Conservation (phyloP, 208 protist genomes). For the Angomonas deanei region DNA sequence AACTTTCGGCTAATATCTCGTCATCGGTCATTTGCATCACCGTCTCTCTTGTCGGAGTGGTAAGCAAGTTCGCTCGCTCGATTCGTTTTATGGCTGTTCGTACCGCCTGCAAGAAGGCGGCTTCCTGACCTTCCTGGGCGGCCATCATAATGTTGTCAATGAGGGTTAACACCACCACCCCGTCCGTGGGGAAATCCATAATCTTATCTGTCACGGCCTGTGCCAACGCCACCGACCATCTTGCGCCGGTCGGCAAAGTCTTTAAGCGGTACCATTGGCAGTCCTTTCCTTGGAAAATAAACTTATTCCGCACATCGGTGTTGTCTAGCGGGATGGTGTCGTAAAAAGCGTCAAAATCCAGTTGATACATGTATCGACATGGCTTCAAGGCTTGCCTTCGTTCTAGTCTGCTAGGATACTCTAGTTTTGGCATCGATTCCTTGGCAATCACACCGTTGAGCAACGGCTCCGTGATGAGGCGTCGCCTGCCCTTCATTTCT, state of each 20-base stretch:
- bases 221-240: slow-evolving; percentile 18
- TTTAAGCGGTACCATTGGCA: slow-evolving; percentile 9
- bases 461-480: slow-evolving; percentile 31
- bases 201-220: slow-evolving; percentile 20
- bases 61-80: slow-evolving; percentile 14
- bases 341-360: slow-evolving; percentile 36
- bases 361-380: slow-evolving; percentile 19
- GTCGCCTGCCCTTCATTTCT: slow-evolving; percentile 22
- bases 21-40: slow-evolving; percentile 9
- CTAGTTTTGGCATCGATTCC: slow-evolving; percentile 14
- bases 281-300: slow-evolving; percentile 11
- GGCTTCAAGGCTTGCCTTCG: slow-evolving; percentile 10
- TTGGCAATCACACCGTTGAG: slow-evolving; percentile 24
- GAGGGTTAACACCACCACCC: slow-evolving; percentile 15
- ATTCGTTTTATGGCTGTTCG: slow-evolving; percentile 12
- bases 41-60: slow-evolving; percentile 13
- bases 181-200: slow-evolving; percentile 6
- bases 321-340: slow-evolving; percentile 21
- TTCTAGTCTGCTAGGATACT: slow-evolving; percentile 8
- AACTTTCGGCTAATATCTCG: slow-evolving; percentile 3
- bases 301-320: slow-evolving; percentile 11
- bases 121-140: slow-evolving; percentile 18
- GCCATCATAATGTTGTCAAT: slow-evolving; percentile 32
- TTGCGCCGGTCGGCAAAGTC: slow-evolving; percentile 20
- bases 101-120: slow-evolving; percentile 12